Base-by-base conservation (phyloP, 2,329 filamentous ascomycete species). In the Monosporascus cannonballus region DNA sequence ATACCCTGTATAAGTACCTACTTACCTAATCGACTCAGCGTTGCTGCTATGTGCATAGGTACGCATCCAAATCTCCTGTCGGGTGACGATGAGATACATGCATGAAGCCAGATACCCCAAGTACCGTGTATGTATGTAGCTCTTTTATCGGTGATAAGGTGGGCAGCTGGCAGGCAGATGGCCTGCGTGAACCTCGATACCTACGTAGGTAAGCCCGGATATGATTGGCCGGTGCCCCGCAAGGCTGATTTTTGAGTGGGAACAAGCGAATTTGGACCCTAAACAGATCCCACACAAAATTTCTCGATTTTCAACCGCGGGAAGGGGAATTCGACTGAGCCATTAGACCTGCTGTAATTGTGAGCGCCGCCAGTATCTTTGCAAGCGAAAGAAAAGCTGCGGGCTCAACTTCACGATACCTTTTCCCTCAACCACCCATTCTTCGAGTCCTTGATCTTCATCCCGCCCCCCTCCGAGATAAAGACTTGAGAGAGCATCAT, bases 261-360 rank as follows among this genome's bases (percentile, higher is more conserved):
- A 45, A 49, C 46, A 49, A 57, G 50, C 53, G 53, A 56, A 54
- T 57, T 56, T 61, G 67, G 73, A 74, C 74, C 74, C 74, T 76
- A 75, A 77, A 70, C 70, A 73, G 72, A 71, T 69, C 71, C 76
- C 76, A 71, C 77, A 78, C 75, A 79, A 76, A 74, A 60, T 65
- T 63, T 63, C 51, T 59, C 55, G 58, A 57, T 50, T 54, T 56
- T 58, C 22, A 7, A 30, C 17, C 0, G 42, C 42, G 22, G 15
- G 42, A n/a, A 48, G 48, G 41, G 53, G 53, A 74, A 74, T 72
- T 72, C 27, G 27, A 30, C 27, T 9, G 27, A 30, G 30, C 30
- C 30, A 34, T 34, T 14, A 30, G 5, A 30, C 2, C 25, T 11
- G 4, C 11, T 4, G 30, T 34, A 34, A 34, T 34, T 34, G 30